These are phyloP conservation scores for Oemleria cerasiformis DNA, from an alignment of 306 rosid species.

Conservation along the genomic window DNA sequence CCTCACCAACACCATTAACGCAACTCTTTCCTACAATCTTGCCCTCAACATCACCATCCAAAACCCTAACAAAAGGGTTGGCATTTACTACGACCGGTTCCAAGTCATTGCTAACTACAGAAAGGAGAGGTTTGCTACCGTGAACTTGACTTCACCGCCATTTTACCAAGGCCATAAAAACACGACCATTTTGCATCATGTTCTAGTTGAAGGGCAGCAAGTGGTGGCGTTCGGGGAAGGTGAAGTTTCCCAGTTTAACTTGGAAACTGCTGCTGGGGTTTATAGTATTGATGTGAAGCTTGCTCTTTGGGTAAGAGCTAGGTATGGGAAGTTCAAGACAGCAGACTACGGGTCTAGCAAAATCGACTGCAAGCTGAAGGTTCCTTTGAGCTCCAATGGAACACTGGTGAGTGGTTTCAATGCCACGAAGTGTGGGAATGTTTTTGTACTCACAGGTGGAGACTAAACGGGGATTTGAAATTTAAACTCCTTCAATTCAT, in stretches of 20 bases:
- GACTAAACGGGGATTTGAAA: not conserved
- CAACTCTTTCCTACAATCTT: constrained; percentile 27
- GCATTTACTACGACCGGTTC: constrained; percentile 48
- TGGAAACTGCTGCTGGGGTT: constrained; percentile 10
- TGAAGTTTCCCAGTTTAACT: constrained; percentile 4
- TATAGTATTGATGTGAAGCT: constrained; percentile 6
- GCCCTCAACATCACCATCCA: constrained; percentile 35
- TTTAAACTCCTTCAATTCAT: not conserved
- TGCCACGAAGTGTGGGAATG: constrained; percentile 2
- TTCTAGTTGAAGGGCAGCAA: constrained; percentile 20
- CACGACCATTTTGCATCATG: constrained; percentile 20
- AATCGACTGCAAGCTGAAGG: constrained; percentile 16
- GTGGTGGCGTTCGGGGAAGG: not conserved
- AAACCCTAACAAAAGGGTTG: constrained; percentile 56
- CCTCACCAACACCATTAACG: not conserved
- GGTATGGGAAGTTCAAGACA: not conserved
- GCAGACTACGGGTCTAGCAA: not conserved
- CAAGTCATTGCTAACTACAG: constrained; percentile 35
- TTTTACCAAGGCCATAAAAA: constrained; percentile 63
- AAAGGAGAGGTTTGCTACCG: constrained; percentile 28
- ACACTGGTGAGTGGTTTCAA: not conserved
- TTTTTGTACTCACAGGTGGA: not conserved
- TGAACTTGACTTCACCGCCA: not conserved
- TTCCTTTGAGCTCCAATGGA: not conserved
- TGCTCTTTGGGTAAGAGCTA: not conserved